phyloP scores from a whole-genome alignment of 768 basidiomycete genomes.

The Termitomyces sp. region DNA sequence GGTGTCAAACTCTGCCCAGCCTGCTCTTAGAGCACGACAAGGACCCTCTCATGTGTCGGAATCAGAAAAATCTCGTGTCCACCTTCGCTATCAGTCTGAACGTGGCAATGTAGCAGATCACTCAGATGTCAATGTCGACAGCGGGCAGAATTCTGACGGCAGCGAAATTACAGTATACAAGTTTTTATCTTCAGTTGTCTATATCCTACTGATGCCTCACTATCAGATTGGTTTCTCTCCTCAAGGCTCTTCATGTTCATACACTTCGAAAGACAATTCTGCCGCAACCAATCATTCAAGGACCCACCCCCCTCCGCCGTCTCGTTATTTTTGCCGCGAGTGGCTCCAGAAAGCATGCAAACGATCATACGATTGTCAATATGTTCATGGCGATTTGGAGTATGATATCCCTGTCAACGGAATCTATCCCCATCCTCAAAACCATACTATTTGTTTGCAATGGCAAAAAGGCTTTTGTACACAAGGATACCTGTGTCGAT shows the following conservation, averaged over 20 bases:
- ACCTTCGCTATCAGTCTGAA: slow-evolving; percentile 7
- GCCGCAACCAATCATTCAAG: not conserved
- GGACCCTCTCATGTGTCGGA: not conserved
- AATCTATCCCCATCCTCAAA: slow-evolving; percentile 3
- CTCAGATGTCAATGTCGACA: slow-evolving; percentile 1
- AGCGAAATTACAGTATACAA: slow-evolving; percentile 6
- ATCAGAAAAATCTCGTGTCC: not conserved
- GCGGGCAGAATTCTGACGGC: slow-evolving; percentile 10
- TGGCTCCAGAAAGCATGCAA: slow-evolving; percentile 22
- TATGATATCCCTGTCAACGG: slow-evolving; percentile 15
- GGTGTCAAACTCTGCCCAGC: not conserved
- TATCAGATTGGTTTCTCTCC: slow-evolving; percentile 7
- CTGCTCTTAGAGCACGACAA: no score
- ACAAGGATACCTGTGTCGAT: slow-evolving; percentile 6
- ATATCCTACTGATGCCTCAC: not conserved
- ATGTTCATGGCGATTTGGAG: slow-evolving; percentile 15
- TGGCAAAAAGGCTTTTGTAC: not conserved
- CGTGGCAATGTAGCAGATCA: slow-evolving; percentile 3
- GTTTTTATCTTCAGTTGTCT: not conserved
- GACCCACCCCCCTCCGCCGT: slow-evolving; percentile 8
- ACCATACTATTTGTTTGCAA: not conserved
- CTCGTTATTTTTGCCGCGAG: slow-evolving; percentile 7
- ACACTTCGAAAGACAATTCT: slow-evolving; percentile 1
- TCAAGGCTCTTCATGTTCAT: slow-evolving; percentile 10
- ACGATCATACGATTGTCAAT: slow-evolving; percentile 17